A percentile compares a stretch with the other conserved stretches of the same genome.
phyloP scores from a whole-genome alignment of 805 yeast species.

The Sungouiozyma ichnusensis region DNA sequence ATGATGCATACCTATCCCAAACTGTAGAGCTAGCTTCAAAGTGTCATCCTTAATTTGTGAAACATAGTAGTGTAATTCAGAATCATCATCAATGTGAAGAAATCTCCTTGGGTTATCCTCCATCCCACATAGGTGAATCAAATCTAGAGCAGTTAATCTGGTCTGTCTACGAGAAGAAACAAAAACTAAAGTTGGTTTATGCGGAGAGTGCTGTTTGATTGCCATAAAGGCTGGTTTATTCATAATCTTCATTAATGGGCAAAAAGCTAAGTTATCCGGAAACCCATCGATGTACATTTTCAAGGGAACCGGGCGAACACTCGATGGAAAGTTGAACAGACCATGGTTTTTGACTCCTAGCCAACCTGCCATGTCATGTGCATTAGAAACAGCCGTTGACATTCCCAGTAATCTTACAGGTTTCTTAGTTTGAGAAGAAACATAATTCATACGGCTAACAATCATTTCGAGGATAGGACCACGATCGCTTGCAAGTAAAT shows the following conservation, averaged over 20 bases:
- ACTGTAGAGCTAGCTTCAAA: conserved; percentile 53
- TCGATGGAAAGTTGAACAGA: conserved; percentile 86
- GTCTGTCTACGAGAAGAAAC: conserved; percentile 96
- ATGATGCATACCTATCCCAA: conserved; percentile 91
- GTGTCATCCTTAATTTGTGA: conserved; percentile 89
- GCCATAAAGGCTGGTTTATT: conserved; percentile 81
- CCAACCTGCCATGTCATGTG: conserved; percentile 88
- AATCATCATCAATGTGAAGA: conserved; percentile 57
- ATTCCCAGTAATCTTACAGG: conserved; percentile 82
- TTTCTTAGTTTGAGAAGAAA: conserved; percentile 62
- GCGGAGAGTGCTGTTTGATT: conserved; percentile 85
- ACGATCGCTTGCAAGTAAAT: conserved; percentile 91
- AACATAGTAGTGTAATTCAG: conserved; percentile 66
- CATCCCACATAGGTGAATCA: conserved; percentile 60
- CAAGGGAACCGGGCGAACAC: conserved; percentile 90
- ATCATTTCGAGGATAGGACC: conserved; percentile 95
- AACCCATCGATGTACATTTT: conserved; percentile 85
- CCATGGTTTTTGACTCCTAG: conserved; percentile 81
- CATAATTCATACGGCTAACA: conserved; percentile 71
- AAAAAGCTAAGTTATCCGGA: conserved; percentile 66
- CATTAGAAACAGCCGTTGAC: conserved; percentile 90
- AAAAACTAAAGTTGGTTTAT: conserved; percentile 87
- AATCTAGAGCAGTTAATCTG: conserved; percentile 65
- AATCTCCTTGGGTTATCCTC: conserved; percentile 53
- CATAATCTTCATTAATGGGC: conserved; percentile 62